Conservation (phyloP, 2,329 filamentous ascomycete genomes). For the Arthrobotrys musiformis region DNA sequence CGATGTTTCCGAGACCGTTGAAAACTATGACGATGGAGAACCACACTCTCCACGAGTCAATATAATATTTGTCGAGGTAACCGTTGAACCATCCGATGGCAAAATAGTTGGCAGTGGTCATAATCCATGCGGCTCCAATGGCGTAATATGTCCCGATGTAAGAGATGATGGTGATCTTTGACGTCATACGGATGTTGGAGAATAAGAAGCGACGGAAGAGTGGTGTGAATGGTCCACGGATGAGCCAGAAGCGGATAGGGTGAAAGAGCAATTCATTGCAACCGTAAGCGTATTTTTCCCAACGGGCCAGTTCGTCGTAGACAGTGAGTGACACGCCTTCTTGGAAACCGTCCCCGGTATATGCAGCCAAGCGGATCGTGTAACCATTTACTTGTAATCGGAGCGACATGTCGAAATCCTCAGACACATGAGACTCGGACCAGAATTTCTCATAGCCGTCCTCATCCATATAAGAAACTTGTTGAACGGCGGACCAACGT, state of each 20-base stretch:
- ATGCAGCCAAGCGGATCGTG: constrained; percentile 77
- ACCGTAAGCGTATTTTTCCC: constrained; percentile 88
- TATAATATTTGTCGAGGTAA: constrained; percentile 81
- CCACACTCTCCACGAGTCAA: constrained; percentile 82
- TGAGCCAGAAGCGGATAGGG: constrained; percentile 77
- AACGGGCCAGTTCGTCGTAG: constrained; percentile 83
- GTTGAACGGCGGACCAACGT: constrained; percentile 79
- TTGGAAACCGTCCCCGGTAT: constrained; percentile 80
- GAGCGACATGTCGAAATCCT: constrained; percentile 84
- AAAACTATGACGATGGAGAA: constrained; percentile 83
- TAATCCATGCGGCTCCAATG: constrained; percentile 78
- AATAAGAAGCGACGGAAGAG: constrained; percentile 79
- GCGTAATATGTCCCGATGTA: constrained; percentile 86
- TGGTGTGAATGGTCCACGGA: constrained; percentile 79
- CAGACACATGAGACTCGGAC: constrained; percentile 82
- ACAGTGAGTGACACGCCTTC: constrained; percentile 86
- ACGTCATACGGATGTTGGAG: constrained; percentile 78
- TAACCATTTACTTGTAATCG: constrained; percentile 78
- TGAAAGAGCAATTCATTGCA: constrained; percentile 86
- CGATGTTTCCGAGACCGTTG: constrained; percentile 77
- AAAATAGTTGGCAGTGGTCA: constrained; percentile 80
- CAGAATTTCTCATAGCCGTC: constrained; percentile 82
- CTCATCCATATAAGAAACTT: constrained; percentile 76
- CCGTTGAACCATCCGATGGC: constrained; percentile 80
- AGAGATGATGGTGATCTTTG: constrained; percentile 79